Conservation (phyloP, 2,329 filamentous ascomycete species). For the Fusarium vanettenii region DNA sequence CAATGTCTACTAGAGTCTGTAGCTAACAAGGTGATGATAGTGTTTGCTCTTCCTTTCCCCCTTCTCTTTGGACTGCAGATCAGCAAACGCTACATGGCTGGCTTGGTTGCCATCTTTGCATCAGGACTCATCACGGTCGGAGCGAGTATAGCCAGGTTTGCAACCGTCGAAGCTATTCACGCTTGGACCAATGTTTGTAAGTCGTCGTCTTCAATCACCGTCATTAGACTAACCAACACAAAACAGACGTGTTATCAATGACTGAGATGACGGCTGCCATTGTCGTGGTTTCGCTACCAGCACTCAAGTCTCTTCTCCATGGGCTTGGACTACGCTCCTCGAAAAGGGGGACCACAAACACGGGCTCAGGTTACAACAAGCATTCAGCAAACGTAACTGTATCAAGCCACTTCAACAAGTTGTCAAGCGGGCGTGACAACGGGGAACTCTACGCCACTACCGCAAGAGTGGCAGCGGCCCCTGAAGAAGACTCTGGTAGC, state of each 20-base stretch:
- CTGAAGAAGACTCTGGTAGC: constrained; percentile 36
- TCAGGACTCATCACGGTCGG: constrained; percentile 33
- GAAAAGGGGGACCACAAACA: constrained; percentile 23
- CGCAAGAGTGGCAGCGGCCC: constrained; percentile 16
- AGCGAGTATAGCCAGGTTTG: constrained; percentile 32
- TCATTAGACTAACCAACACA: not conserved
- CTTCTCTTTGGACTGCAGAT: constrained; percentile 27
- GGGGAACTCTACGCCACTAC: constrained; percentile 17
- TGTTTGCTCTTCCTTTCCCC: constrained; percentile 31
- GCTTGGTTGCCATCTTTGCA: constrained; percentile 29
- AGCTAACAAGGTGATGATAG: constrained; percentile 1
- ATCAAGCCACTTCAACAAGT: constrained; percentile 33
- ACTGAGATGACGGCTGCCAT: constrained; percentile 34
- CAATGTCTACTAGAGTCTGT: not conserved
- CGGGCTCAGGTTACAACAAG: constrained; percentile 33
- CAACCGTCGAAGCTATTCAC: constrained; percentile 35
- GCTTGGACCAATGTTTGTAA: constrained; percentile 41
- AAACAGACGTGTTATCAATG: constrained; percentile 33
- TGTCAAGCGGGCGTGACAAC: constrained; percentile 34
- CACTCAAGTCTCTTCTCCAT: constrained; percentile 35
- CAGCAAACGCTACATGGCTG: constrained; percentile 28
- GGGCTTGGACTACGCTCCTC: constrained; percentile 24
- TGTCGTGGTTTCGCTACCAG: constrained; percentile 33
- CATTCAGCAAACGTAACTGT: constrained; percentile 3
- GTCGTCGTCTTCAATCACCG: constrained; percentile 7